These are phyloP conservation scores for Melampsora americana DNA, from an alignment of 1,284 basidiomycete genomes.

Conservation along the genomic window DNA sequence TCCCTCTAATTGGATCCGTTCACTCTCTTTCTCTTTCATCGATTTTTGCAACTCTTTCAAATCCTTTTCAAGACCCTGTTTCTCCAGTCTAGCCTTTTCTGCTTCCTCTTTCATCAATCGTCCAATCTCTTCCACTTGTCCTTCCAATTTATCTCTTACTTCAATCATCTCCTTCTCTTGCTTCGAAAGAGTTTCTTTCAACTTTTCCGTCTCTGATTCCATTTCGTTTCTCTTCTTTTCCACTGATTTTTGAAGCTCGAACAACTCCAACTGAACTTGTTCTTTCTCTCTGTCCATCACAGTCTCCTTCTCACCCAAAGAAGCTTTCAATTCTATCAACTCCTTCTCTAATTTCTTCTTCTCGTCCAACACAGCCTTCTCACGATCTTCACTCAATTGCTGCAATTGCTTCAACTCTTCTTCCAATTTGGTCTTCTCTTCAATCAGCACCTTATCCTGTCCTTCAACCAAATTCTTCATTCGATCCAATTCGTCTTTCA, in stretches of 20 bases:
- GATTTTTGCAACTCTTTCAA: neutral
- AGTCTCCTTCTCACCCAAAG: slow-evolving; percentile 14
- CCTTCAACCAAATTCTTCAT: too few relatives aligned
- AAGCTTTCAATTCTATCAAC: neutral
- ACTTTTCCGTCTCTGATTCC: slow-evolving; percentile 12
- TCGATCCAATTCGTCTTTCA: neutral
- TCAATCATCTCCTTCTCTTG: neutral
- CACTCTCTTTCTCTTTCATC: neutral
- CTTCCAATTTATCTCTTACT: neutral
- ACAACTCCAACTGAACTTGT: slow-evolving; percentile 5
- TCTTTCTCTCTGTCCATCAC: slow-evolving; percentile 25
- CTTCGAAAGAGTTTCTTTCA: neutral
- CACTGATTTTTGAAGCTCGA: slow-evolving; percentile 3
- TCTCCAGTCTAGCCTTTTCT: neutral
- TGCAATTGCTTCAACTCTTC: too few relatives aligned
- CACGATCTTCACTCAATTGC: too few relatives aligned
- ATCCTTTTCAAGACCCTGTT: neutral
- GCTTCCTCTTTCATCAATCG: neutral
- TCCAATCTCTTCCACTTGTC: neutral
- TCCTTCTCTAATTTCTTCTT: too few relatives aligned
- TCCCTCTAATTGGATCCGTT: neutral
- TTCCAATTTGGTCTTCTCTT: too few relatives aligned
- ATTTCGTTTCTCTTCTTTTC: slow-evolving; percentile 9
- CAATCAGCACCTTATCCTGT: too few relatives aligned
- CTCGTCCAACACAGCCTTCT: too few relatives aligned